Percentiles rank a stretch among this genome's conserved stretches.
phyloP scores from a whole-genome alignment of 352 stramenopile genomes.

The Phytophthora sojae region DNA sequence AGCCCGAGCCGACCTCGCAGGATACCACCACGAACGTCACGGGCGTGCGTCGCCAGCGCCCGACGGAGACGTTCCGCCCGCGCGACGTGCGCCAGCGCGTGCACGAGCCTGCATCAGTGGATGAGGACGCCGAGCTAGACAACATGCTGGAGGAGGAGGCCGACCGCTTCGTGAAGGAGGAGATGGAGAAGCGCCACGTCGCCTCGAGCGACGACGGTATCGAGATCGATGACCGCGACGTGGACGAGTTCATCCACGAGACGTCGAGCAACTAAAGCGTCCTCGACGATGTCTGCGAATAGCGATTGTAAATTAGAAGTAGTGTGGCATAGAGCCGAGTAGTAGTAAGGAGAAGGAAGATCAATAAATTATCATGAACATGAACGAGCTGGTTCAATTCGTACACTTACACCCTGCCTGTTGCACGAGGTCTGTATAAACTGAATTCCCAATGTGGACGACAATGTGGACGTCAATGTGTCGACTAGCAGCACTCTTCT shows the following conservation, averaged over 20 bases:
- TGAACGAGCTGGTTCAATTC: too few species aligned
- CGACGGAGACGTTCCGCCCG: constrained; percentile 24
- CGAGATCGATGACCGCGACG: constrained; percentile 66
- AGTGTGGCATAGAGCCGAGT: constrained; percentile 7
- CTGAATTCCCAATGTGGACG: too few species aligned
- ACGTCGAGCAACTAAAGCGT: constrained; percentile 20
- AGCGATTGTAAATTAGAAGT: constrained; percentile 36
- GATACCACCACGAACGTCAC: constrained; percentile 35
- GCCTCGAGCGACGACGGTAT: constrained; percentile 31
- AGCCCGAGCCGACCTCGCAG: constrained; percentile 37
- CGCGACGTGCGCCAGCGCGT: constrained; percentile 70
- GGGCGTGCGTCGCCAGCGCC: constrained; percentile 50
- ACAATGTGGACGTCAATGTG: too few species aligned
- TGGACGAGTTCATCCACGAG: constrained; percentile 72
- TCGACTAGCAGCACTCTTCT: too few species aligned
- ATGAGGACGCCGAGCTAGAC: constrained; percentile 57
- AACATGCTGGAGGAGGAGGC: constrained; percentile 72
- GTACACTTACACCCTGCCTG: too few species aligned
- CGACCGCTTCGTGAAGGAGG: constrained; percentile 61
- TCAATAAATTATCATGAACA: neutral
- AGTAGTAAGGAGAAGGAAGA: constrained; percentile 46
- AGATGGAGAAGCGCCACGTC: constrained; percentile 44
- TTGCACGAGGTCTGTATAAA: too few species aligned
- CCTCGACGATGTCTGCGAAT: neutral
- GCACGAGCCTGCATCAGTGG: constrained; percentile 26